These are phyloP conservation scores for Medicago ruthenica DNA, from an alignment of 306 rosid species.

Conservation along the genomic window DNA sequence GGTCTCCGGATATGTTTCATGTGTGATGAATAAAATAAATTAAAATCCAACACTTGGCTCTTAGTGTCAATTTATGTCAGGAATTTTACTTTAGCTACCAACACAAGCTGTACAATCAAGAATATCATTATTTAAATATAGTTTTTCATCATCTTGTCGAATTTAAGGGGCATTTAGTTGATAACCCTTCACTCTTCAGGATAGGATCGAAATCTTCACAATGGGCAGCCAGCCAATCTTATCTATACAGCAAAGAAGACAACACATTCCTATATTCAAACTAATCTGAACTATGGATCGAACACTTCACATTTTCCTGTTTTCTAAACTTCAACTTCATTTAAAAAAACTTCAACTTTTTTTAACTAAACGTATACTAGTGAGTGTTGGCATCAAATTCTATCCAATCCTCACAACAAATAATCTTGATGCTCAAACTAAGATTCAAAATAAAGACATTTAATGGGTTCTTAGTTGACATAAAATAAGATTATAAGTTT, in stretches of 20 bases:
- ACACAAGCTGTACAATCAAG: not conserved
- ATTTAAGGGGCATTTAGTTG: not conserved
- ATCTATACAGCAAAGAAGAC: not conserved
- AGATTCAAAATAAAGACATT: too few relatives aligned
- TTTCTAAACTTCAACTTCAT: not conserved
- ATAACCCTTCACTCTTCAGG: not conserved
- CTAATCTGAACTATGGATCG: not conserved
- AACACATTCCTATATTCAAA: conserved; percentile 5
- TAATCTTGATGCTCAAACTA: too few relatives aligned
- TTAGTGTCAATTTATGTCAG: not conserved
- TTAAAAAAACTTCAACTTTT: too few relatives aligned
- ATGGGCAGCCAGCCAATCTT: not conserved
- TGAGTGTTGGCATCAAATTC: too few relatives aligned
- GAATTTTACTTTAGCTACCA: not conserved
- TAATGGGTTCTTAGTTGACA: too few relatives aligned
- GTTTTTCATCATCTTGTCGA: not conserved
- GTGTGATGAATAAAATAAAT: conserved; percentile 1
- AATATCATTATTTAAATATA: not conserved
- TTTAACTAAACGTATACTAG: too few relatives aligned
- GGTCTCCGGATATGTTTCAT: conserved; percentile 15
- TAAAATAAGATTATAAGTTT: too few relatives aligned
- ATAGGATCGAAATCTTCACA: not conserved
- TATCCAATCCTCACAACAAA: too few relatives aligned
- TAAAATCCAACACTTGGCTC: conserved; percentile 19
- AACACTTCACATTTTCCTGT: not conserved